These are phyloP conservation scores for Ophiosphaerella herpotricha DNA, from an alignment of 2,329 filamentous ascomycete genomes.

Conservation along the genomic window DNA sequence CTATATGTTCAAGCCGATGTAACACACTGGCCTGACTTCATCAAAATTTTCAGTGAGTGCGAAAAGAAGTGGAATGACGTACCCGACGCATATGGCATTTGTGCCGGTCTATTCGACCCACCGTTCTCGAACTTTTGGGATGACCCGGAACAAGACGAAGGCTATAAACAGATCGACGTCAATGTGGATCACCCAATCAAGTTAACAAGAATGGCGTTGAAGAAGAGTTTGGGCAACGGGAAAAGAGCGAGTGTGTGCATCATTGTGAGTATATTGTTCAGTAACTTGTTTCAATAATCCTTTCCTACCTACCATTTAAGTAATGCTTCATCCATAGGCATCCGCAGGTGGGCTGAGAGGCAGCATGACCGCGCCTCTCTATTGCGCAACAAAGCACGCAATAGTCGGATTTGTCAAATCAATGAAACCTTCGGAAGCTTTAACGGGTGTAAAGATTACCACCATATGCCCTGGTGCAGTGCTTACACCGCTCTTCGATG, in stretches of 20 bases:
- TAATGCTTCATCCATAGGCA: constrained; percentile 12
- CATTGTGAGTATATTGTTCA: constrained; percentile 24
- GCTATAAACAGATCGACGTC: constrained; percentile 35
- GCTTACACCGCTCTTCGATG: constrained; percentile 31
- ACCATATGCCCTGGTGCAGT: constrained; percentile 34
- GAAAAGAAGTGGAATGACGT: constrained; percentile 37
- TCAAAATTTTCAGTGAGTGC: constrained; percentile 28
- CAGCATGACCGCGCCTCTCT: constrained; percentile 32
- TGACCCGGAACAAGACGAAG: constrained; percentile 31
- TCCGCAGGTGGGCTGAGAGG: constrained; percentile 32
- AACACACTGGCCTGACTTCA: constrained; percentile 31
- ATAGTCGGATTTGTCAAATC: constrained; percentile 40
- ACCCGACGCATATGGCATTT: constrained; percentile 40
- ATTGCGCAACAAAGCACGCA: constrained; percentile 40
- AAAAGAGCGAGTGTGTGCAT: constrained; percentile 39
- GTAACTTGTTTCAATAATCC: no score
- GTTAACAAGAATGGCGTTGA: constrained; percentile 35
- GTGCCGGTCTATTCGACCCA: constrained; percentile 38
- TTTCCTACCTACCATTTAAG: no score
- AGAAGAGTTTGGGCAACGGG: constrained; percentile 29
- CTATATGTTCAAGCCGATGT: constrained; percentile 36
- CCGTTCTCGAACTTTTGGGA: constrained; percentile 38
- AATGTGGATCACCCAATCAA: constrained; percentile 40
- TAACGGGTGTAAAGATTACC: constrained; percentile 39
- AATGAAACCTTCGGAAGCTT: constrained; percentile 25